Conservation (phyloP, 192 early-diverging fungal species). For the Phlyctochytrium arcticum region DNA sequence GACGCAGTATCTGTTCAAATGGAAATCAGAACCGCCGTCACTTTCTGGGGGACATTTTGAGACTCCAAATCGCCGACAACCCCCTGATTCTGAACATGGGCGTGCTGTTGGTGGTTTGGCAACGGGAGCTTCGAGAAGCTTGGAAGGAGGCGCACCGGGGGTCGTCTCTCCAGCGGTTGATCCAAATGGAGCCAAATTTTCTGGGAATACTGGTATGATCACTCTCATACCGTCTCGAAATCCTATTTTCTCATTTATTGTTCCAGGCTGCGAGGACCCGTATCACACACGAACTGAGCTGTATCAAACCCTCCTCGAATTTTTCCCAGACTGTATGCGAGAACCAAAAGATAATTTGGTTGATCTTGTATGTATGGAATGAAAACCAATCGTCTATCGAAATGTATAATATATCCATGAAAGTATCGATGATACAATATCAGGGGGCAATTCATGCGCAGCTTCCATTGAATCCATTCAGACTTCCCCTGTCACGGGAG, state of each 20-base stretch:
- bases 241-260: too few relatives aligned
- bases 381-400: too few relatives aligned
- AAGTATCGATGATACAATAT: too few relatives aligned
- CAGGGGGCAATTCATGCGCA: too few relatives aligned
- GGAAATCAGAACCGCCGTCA: slow-evolving; percentile 19
- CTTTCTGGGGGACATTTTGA: not conserved
- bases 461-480: too few relatives aligned
- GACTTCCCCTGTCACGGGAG: too few relatives aligned
- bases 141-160: not conserved
- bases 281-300: slow-evolving; percentile 54
- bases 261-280: slow-evolving; percentile 9
- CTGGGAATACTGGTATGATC: not conserved
- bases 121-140: not conserved
- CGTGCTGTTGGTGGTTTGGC: not conserved
- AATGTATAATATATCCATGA: too few relatives aligned
- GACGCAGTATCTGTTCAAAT: slow-evolving; percentile 41
- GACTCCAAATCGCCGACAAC: too few relatives aligned
- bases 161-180: too few relatives aligned
- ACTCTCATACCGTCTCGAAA: too few relatives aligned
- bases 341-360: slow-evolving; percentile 70
- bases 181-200: not conserved
- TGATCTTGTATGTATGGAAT: slow-evolving; percentile 51
- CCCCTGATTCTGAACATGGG: not conserved
- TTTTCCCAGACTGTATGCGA: slow-evolving; percentile 70
- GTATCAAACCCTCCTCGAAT: slow-evolving; percentile 67